These are phyloP conservation scores for Diaporthe caulivora DNA, from an alignment of 2,329 filamentous ascomycete species.

Conservation along the genomic window DNA sequence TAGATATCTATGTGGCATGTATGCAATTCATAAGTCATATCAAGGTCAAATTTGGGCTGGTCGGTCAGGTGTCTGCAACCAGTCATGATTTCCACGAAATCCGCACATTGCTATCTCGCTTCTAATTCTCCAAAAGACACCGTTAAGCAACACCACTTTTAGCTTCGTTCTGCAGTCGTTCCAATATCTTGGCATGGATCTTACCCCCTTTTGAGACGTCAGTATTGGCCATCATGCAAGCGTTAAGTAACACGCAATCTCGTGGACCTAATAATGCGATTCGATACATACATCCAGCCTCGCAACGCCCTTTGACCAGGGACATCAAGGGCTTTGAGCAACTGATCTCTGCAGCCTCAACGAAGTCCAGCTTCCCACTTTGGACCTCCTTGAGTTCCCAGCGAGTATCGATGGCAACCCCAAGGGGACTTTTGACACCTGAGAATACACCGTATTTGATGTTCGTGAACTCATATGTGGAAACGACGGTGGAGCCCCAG, in stretches of 20 bases:
- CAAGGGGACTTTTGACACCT: slow-evolving; percentile 64
- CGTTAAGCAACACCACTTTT: not conserved
- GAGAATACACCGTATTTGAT: slow-evolving; percentile 64
- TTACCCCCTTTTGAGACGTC: slow-evolving; percentile 37
- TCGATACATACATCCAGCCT: slow-evolving; percentile 57
- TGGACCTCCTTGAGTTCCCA: slow-evolving; percentile 57
- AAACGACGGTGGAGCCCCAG: slow-evolving; percentile 67
- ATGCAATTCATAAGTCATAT: not conserved
- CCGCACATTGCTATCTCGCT: not conserved
- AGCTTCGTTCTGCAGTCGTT: slow-evolving; percentile 50
- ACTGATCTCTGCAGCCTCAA: slow-evolving; percentile 63
- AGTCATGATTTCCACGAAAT: not conserved
- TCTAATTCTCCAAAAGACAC: not conserved
- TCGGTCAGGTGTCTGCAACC: fast-evolving
- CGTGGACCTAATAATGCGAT: too few relatives aligned
- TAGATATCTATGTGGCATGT: not conserved
- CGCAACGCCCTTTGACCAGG: slow-evolving; percentile 63
- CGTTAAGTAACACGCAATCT: not conserved
- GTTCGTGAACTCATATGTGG: slow-evolving; percentile 67
- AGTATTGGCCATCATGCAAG: not conserved
- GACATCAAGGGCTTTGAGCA: slow-evolving; percentile 64
- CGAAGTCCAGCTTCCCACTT: slow-evolving; percentile 53
- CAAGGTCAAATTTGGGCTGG: not conserved
- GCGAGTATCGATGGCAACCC: slow-evolving; percentile 64
- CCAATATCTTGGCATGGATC: slow-evolving; percentile 62